Conservation (phyloP, 2,329 filamentous ascomycete genomes). For the Fusarium decemcellulare region DNA sequence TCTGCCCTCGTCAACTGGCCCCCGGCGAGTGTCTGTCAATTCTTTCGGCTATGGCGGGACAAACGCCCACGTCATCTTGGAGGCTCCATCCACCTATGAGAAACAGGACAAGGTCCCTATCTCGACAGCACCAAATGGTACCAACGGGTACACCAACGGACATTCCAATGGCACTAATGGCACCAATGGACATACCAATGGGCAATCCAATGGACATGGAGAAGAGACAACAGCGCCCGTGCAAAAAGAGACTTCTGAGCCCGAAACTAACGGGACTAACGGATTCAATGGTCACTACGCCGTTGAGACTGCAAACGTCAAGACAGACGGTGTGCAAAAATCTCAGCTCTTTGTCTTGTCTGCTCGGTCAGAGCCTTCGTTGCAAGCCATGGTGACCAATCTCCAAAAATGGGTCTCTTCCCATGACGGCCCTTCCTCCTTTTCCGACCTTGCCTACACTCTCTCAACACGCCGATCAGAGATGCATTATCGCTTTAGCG, state of each 20-base stretch:
- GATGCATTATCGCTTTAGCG: conserved; percentile 18
- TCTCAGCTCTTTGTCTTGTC: conserved; percentile 29
- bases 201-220: background rate
- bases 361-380: conserved; percentile 21
- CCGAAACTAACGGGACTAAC: background rate
- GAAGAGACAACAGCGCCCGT: background rate
- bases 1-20: conserved; percentile 6
- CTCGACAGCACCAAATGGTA: background rate
- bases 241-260: background rate
- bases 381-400: conserved; percentile 20
- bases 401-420: conserved; percentile 22
- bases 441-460: conserved; percentile 26
- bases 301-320: background rate
- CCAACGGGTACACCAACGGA: conserved; percentile 4
- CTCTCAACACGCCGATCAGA: conserved; percentile 27
- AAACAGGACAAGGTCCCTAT: background rate
- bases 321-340: background rate
- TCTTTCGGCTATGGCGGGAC: conserved; percentile 32
- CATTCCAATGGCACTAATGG: background rate
- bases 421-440: conserved; percentile 11
- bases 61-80: conserved; percentile 35
- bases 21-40: conserved; percentile 26
- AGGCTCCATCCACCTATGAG: conserved; percentile 7
- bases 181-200: no score
- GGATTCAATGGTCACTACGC: background rate